Conservation (phyloP, 2,329 filamentous ascomycete species). For the Colletotrichum australisinense region DNA sequence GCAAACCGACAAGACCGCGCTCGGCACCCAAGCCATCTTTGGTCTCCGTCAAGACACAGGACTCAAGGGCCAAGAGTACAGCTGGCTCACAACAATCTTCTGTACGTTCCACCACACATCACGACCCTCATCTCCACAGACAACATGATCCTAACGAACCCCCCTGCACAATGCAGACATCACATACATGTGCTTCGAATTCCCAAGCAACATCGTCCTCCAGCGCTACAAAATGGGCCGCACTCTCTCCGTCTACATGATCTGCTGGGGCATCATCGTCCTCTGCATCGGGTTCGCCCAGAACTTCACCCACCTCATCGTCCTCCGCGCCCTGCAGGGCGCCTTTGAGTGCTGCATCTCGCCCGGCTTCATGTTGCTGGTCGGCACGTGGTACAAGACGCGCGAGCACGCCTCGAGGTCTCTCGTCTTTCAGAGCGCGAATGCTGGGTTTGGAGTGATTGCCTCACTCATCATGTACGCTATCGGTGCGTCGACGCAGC, state of each 20-base stretch:
- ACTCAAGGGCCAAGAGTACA: conserved; percentile 41
- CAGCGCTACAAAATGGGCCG: conserved; percentile 44
- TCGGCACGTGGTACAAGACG: conserved; percentile 51
- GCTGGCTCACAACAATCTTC: conserved; percentile 48
- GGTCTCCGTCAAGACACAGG: conserved; percentile 46
- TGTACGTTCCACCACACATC: conserved; percentile 20
- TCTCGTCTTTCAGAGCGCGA: conserved; percentile 30
- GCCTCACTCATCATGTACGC: conserved; percentile 49
- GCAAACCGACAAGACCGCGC: conserved; percentile 58
- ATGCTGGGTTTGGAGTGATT: conserved; percentile 50
- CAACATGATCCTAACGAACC: neutral
- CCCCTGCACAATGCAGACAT: conserved; percentile 36
- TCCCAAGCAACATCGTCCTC: conserved; percentile 46
- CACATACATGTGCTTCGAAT: conserved; percentile 45
- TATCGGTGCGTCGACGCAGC: conserved; percentile 46
- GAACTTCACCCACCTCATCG: conserved; percentile 50
- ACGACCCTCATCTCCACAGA: too few relatives aligned
- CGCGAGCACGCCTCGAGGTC: conserved; percentile 42
- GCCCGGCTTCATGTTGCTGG: conserved; percentile 51
- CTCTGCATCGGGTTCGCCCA: conserved; percentile 50
- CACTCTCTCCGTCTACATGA: conserved; percentile 29
- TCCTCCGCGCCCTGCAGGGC: conserved; percentile 50
- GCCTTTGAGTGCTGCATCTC: conserved; percentile 52
- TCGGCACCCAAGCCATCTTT: conserved; percentile 52
- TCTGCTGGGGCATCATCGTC: conserved; percentile 47